Evolutionary conservation across 805 yeast species (phyloP), one percentile per base, ranked within the genome.

Genomic region (Isabelozyma gotoi): DNA sequence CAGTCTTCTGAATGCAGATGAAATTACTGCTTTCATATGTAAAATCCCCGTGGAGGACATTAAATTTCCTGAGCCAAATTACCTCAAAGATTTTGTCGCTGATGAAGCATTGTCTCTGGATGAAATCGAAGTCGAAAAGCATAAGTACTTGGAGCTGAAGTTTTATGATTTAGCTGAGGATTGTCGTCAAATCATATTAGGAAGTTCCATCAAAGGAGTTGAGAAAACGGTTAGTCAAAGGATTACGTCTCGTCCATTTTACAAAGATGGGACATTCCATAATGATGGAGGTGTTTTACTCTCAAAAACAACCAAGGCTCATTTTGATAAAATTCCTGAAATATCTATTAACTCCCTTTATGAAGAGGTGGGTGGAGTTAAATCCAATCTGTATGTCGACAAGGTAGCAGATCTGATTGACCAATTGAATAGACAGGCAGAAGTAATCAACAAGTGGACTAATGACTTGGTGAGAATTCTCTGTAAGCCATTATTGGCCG

Each of bases 381-480:
- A 47, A 36, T 47, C 53, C 19, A 50, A 56, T 24, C 47, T 54
- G n/a, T 45, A 56, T 14, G 41, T 60, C 5, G 59, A 50, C 7
- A 59, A 55, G 36, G 52, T 66, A 7, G 42, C 42, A 4, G 35
- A 33, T 5, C 21, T 68, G 5, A 44, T 54, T 1, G 36, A 34
- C 1, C 70, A 74, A 39, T 59, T 86, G 40, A 80, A 85, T 50
- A 36, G 38, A 0, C 91, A 85, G 46, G 74, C 83, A 0, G 55
- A 56, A 4, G 52, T 71, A 3, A 64, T 85, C 14, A 82, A 82
- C 50, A 52, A 56, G 4, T 80, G 86, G 84, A 57, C 80, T 45
- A 55, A 55, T 0, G 67, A 73, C 12, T 58, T 84, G 41, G 53
- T 63, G 4, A 50, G 50, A 2, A 59, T 80, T 11, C 62, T 87